phyloP scores from a whole-genome alignment of 2,329 filamentous ascomycete genomes.

The Sclerotiophoma versabilis region DNA sequence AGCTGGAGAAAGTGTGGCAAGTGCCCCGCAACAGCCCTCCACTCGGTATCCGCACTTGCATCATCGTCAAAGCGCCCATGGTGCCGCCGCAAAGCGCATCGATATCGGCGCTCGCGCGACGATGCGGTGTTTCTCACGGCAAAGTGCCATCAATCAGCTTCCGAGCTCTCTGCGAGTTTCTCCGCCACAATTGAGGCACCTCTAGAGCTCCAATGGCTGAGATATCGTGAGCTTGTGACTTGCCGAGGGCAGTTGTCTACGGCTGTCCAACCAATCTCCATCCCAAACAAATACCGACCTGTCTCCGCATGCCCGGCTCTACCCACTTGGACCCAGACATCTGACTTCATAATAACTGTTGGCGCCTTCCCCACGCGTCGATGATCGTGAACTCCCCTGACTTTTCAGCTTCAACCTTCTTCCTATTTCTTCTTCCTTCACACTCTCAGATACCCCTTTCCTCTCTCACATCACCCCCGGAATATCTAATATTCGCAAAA shows the following conservation, averaged over 20 bases:
- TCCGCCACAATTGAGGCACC: conserved; percentile 9
- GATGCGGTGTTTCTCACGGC: conserved; percentile 9
- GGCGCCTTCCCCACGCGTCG: conserved; percentile 25
- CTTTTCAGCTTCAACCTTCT: conserved; percentile 11
- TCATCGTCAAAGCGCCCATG: conserved; percentile 27
- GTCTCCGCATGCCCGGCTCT: conserved; percentile 49
- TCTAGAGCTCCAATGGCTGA: conserved; percentile 13
- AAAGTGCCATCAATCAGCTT: conserved; percentile 18
- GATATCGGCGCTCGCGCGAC: conserved; percentile 14
- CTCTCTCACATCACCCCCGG: not conserved
- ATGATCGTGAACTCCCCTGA: conserved; percentile 18
- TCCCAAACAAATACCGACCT: conserved; percentile 43
- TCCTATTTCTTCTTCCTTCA: conserved; percentile 8
- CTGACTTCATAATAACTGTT: conserved; percentile 38
- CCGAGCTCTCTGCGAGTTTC: conserved; percentile 9
- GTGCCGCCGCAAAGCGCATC: conserved; percentile 38
- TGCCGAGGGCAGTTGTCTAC: conserved; percentile 40
- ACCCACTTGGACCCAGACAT: conserved; percentile 45
- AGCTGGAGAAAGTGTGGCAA: conserved; percentile 12
- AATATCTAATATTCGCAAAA: conserved; percentile 1
- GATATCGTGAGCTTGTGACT: conserved; percentile 39
- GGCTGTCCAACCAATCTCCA: conserved; percentile 32
- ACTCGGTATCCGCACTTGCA: conserved; percentile 26
- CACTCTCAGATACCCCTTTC: conserved; percentile 5
- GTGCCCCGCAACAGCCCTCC: conserved; percentile 27